A percentile compares a stretch with the other conserved stretches of the same genome.
Evolutionary conservation across 768 basidiomycete genomes (phyloP).

Genomic region (Hericium rajendrae): DNA sequence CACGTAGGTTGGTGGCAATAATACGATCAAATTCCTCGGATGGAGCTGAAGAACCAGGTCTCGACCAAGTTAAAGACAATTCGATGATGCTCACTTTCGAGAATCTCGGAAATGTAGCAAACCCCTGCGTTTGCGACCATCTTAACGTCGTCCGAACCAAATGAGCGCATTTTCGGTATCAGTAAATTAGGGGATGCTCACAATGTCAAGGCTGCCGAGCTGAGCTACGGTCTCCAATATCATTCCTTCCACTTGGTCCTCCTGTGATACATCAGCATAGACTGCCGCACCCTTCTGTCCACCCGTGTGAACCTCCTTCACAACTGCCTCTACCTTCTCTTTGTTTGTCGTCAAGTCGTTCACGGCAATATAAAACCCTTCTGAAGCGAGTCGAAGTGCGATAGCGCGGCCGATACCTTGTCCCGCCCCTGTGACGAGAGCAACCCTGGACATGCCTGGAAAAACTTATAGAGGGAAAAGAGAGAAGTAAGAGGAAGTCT

Average conservation of each 20-base stretch:
- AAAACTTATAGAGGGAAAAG: too few relatives aligned
- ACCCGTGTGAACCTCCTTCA: too few relatives aligned
- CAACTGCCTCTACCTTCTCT: too few relatives aligned
- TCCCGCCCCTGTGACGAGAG: too few relatives aligned
- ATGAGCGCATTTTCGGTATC: neutral
- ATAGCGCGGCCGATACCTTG: too few relatives aligned
- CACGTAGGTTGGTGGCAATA: constrained; percentile 13
- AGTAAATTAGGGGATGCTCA: neutral
- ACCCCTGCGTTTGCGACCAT: neutral
- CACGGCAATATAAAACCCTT: too few relatives aligned
- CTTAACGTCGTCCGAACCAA: neutral
- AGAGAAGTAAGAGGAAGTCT: too few relatives aligned
- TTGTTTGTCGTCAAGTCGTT: too few relatives aligned
- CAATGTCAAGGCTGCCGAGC: neutral
- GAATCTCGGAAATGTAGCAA: neutral
- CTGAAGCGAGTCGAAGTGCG: too few relatives aligned
- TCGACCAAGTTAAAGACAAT: neutral
- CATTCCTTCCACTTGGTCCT: neutral
- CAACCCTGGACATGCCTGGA: too few relatives aligned
- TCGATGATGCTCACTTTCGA: neutral
- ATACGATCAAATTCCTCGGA: constrained; percentile 15
- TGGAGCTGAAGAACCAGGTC: constrained; percentile 5
- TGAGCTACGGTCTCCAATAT: neutral
- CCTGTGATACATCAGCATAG: neutral
- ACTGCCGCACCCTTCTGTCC: neutral